phyloP scores from a whole-genome alignment of 306 rosid species.

The Fragaria ananassa region DNA sequence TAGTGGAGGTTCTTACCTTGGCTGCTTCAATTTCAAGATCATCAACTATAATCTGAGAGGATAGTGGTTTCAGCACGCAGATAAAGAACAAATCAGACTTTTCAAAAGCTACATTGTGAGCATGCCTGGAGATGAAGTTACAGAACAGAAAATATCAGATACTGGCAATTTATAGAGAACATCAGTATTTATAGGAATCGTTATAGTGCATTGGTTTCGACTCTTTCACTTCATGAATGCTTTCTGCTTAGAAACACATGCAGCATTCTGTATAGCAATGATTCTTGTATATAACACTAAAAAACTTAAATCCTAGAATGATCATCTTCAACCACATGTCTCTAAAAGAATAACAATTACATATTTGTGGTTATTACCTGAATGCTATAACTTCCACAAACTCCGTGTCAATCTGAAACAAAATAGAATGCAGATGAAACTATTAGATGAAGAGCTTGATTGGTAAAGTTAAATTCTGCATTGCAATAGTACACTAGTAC shows the following conservation, averaged over 20 bases:
- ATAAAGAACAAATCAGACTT: slow-evolving; percentile 94
- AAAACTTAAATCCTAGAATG: not conserved
- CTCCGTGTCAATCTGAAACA: slow-evolving; percentile 76
- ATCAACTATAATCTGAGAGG: slow-evolving; percentile 59
- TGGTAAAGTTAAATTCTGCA: not conserved
- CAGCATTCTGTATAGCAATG: not conserved
- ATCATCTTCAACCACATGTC: not conserved
- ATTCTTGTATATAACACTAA: not conserved
- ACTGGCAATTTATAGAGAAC: not conserved
- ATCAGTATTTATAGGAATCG: not conserved
- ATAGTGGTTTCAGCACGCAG: slow-evolving; percentile 82
- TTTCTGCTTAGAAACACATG: not conserved
- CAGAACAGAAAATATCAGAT: slow-evolving; percentile 22
- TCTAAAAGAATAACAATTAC: not conserved
- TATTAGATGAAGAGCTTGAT: slow-evolving; percentile 11
- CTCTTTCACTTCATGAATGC: not conserved
- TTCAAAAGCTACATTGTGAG: slow-evolving; percentile 77
- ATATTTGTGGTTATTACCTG: slow-evolving; percentile 48
- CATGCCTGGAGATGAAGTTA: slow-evolving; percentile 57
- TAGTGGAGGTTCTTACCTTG: slow-evolving; percentile 43
- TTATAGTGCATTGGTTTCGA: not conserved
- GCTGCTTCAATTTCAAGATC: slow-evolving; percentile 87
- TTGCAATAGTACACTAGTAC: slow-evolving; percentile 5
- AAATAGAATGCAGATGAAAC: slow-evolving; percentile 21
- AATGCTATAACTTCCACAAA: slow-evolving; percentile 90